These are phyloP conservation scores for Schrenkiella parvula DNA, from an alignment of 345 rosid genomes.

Conservation along the genomic window DNA sequence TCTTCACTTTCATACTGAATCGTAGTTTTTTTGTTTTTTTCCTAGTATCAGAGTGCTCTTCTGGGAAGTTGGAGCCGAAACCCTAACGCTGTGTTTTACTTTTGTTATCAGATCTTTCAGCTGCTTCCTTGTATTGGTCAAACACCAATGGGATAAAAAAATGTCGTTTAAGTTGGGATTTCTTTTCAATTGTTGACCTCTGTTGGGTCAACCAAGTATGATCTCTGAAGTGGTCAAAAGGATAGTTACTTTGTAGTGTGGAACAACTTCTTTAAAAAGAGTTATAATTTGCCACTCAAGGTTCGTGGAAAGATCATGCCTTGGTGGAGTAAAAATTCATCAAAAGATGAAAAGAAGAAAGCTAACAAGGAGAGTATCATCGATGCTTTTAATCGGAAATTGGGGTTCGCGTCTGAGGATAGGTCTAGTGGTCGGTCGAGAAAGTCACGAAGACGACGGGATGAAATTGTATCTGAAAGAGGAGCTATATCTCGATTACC, in stretches of 20 bases:
- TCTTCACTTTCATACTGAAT: neutral
- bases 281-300: constrained; percentile 17
- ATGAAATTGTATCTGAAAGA: constrained; percentile 53
- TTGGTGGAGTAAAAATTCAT: constrained; percentile 74
- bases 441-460: constrained; percentile 42
- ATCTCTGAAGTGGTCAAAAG: constrained; percentile 24
- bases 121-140: constrained; percentile 27
- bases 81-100: constrained; percentile 18
- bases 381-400: constrained; percentile 56
- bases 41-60: neutral
- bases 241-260: constrained; percentile 15
- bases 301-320: constrained; percentile 31
- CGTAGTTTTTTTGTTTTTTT: neutral
- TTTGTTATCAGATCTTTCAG: constrained; percentile 24
- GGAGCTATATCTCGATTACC: constrained; percentile 64
- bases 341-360: constrained; percentile 77
- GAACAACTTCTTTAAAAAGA: neutral
- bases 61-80: neutral
- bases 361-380: constrained; percentile 65
- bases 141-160: constrained; percentile 14
- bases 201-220: constrained; percentile 33
- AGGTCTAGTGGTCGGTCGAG: constrained; percentile 46
- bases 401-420: constrained; percentile 53
- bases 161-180: neutral
- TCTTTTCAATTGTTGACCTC: constrained; percentile 15